Evolutionary conservation across 768 basidiomycete genomes (phyloP), one percentile per base, ranked within the genome.

Genomic region (Leccinum subtestaceum): DNA sequence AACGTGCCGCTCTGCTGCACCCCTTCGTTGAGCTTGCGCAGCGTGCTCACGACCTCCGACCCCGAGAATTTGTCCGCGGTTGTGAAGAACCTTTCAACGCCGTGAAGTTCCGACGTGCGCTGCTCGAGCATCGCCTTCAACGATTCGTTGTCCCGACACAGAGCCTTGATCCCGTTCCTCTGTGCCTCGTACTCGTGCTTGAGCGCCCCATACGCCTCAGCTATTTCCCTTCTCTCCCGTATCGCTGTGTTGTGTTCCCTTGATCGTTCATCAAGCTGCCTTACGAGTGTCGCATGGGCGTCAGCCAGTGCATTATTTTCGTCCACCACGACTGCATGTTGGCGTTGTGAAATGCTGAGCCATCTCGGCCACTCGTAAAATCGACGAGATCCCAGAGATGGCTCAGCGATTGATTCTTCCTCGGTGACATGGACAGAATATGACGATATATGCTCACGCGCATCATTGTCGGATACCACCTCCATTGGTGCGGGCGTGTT

Each of bases 11-110:
- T 74, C 59, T 83, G 80, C 48, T 73, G 76, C 19, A 82, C 78
- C 57, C 76, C 76, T 17, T 76, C 66, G 60, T 83, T 80, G 38
- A 84, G 65, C n/a, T 69, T 71, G 38, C 76, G 73, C 4, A 84
- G 65, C 59, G 76, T 72, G 8, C 65, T 62, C 31, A 77, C 67
- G 7, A 84, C 75, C 34, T 85, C 82, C 12, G 76, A 75, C 11
- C 75, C 75, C 0, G 82, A 78, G 43, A 75, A 68, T 1, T 65
- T 49, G 59, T 83, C 80, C 5, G 72, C 74, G 40, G 72, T 77
- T 13, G 73, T 69, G 54, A 80, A 66, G 69, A 79, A 84, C 52
- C 60, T 71, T 61, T 80, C 79, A 5, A 72, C 74, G 1, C 75
- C 78, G 6, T 73, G 70, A 4, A 79, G 71, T 63, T 83, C 78